A percentile compares a stretch with the other conserved stretches of the same genome.
phyloP scores from a whole-genome alignment of 352 stramenopile species.

The Globisporangium rhizosaccharum region DNA sequence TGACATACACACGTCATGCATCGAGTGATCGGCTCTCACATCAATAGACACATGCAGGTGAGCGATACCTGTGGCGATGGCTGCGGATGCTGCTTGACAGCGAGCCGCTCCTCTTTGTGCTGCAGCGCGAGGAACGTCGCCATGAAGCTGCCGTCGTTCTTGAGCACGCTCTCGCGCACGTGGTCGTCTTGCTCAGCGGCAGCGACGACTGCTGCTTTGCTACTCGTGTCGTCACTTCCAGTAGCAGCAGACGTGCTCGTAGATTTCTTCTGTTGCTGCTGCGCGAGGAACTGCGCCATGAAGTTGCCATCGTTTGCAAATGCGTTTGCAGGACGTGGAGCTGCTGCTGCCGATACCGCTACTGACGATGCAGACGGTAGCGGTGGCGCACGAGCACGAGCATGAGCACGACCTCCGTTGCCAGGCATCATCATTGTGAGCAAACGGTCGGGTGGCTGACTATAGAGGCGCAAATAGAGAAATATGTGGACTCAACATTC shows the following conservation, averaged over 20 bases:
- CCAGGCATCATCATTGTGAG: no score
- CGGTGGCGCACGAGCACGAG: no score
- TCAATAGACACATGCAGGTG: background rate
- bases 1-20: no score
- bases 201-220: slow-evolving; percentile 4
- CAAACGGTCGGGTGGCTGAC: no score
- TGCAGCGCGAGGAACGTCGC: slow-evolving; percentile 18
- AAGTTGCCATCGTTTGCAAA: slow-evolving; percentile 23
- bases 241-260: background rate
- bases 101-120: slow-evolving; percentile 14
- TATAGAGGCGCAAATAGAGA: no score
- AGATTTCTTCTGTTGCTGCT: slow-evolving; percentile 1
- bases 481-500: background rate
- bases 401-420: no score
- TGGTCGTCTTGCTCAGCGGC: slow-evolving; percentile 10
- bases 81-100: background rate
- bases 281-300: slow-evolving; percentile 20
- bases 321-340: slow-evolving; percentile 2
- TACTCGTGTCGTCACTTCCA: background rate
- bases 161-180: slow-evolving; percentile 14
- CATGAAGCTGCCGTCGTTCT: slow-evolving; percentile 21
- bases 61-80: slow-evolving; percentile 2
- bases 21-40: no score
- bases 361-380: background rate
- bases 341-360: background rate